Percentiles rank a stretch among this genome's conserved stretches.
Conservation (phyloP, 2,329 filamentous ascomycete genomes). For the Colletotrichum tropicale region DNA sequence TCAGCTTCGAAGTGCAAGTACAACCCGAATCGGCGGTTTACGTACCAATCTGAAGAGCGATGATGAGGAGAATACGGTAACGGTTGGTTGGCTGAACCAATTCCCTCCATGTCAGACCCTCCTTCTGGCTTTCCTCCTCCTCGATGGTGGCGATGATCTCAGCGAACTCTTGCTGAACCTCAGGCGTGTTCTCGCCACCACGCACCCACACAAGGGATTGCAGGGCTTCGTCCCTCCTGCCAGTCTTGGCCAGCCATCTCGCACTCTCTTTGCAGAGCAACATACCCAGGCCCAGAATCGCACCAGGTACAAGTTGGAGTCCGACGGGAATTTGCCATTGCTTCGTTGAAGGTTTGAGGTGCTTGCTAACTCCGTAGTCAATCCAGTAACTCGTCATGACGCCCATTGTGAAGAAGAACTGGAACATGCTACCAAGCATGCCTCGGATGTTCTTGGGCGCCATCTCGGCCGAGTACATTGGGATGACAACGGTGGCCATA, state of each 20-base stretch:
- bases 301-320: constrained; percentile 52
- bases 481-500: constrained; percentile 46
- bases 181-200: constrained; percentile 41
- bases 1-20: background rate
- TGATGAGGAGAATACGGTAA: constrained; percentile 50
- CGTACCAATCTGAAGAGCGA: constrained; percentile 52
- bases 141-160: constrained; percentile 50
- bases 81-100: constrained; percentile 50
- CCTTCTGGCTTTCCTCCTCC: constrained; percentile 47
- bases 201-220: constrained; percentile 56
- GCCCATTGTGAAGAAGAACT: constrained; percentile 48
- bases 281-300: constrained; percentile 51
- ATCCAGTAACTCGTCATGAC: constrained; percentile 48
- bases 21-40: background rate
- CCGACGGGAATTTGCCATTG: constrained; percentile 57
- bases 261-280: constrained; percentile 51
- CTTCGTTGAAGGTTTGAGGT: constrained; percentile 38
- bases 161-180: constrained; percentile 40
- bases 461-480: constrained; percentile 50
- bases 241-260: constrained; percentile 51
- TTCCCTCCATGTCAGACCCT: constrained; percentile 51
- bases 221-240: constrained; percentile 48
- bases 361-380: constrained; percentile 45
- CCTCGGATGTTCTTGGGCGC: constrained; percentile 50
- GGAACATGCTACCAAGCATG: constrained; percentile 46